phyloP scores from a whole-genome alignment of 148 eudicot species.

The Arbutus unedo region DNA sequence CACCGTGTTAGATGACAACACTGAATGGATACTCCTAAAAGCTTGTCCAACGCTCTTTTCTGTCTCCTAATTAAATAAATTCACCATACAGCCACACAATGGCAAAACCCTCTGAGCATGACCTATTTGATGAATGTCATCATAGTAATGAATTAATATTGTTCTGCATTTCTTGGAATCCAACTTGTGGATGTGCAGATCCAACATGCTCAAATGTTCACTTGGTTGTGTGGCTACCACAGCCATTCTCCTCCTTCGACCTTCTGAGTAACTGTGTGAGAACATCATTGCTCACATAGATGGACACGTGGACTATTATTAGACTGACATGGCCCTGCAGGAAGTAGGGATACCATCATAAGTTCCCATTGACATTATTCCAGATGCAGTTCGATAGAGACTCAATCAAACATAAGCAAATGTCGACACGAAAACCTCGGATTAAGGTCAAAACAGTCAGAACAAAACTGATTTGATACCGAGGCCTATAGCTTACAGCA shows the following conservation, averaged over 20 bases:
- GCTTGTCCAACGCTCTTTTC: neutral
- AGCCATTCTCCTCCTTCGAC: neutral
- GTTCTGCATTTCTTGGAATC: neutral
- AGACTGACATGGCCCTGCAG: conserved; percentile 3
- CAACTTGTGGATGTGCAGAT: neutral
- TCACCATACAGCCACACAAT: neutral
- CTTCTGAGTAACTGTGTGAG: neutral
- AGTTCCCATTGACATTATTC: neutral
- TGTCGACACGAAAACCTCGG: neutral
- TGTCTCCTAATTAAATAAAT: neutral
- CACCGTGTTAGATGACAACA: neutral
- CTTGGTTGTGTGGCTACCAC: neutral
- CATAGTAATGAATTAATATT: neutral
- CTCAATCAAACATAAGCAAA: neutral
- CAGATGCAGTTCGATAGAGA: neutral
- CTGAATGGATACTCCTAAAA: neutral
- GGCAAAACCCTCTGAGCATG: neutral
- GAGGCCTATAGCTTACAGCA: neutral
- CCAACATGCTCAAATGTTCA: neutral
- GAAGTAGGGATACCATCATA: neutral
- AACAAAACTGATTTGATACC: neutral
- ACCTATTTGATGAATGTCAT: neutral
- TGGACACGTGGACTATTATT: neutral
- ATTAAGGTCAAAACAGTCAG: neutral
- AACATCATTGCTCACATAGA: neutral